These are phyloP conservation scores for Colletotrichum lentis DNA, from an alignment of 2,329 filamentous ascomycete genomes.

Conservation along the genomic window DNA sequence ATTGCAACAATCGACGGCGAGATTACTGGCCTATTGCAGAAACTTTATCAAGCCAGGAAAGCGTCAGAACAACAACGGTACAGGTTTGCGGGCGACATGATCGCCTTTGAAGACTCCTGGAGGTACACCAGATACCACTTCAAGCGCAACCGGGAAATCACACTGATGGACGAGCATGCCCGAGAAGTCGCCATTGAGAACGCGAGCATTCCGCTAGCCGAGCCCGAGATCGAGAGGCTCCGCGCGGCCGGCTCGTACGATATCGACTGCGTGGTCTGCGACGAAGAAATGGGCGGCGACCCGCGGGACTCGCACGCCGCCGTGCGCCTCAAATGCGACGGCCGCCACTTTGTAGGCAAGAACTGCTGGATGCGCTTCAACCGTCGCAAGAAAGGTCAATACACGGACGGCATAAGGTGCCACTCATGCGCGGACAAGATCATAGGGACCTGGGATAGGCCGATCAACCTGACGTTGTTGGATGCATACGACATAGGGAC, in stretches of 20 bases:
- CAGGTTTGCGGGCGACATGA: background rate
- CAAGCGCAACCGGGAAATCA: background rate
- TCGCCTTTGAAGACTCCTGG: background rate
- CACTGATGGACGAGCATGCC: background rate
- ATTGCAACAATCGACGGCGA: background rate
- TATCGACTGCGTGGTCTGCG: constrained; percentile 5
- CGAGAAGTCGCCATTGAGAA: background rate
- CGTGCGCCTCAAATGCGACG: constrained; percentile 12
- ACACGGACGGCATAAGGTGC: constrained; percentile 6
- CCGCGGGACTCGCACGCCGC: constrained; percentile 10
- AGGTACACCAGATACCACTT: background rate
- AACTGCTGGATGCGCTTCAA: constrained; percentile 20
- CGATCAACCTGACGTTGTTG: background rate
- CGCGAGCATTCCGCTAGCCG: background rate
- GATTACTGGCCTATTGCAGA: background rate
- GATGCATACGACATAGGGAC: background rate
- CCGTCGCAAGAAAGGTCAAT: background rate
- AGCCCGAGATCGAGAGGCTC: background rate
- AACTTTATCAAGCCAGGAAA: background rate
- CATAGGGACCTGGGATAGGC: background rate
- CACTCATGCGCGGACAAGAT: constrained; percentile 2
- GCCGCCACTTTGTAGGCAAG: constrained; percentile 10
- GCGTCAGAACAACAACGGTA: background rate
- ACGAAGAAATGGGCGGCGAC: background rate
- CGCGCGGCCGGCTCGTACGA: background rate